Evolutionary conservation across 2,329 filamentous ascomycete genomes (phyloP), one percentile per base, ranked within the genome.

Genomic region (Stagonosporopsis rhizophila): DNA sequence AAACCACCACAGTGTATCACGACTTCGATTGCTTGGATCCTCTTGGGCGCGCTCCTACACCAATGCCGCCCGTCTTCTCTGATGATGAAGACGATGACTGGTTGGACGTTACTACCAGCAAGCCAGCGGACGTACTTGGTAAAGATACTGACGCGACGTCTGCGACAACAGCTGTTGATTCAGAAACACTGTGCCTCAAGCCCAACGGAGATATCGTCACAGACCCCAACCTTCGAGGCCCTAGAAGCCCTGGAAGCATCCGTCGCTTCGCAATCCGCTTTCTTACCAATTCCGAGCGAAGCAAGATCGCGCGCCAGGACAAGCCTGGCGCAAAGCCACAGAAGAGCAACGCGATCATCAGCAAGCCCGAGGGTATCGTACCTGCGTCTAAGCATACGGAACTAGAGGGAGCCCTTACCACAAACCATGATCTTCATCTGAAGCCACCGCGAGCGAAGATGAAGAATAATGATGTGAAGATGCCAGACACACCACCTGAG

Each of bases 1-100:
- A 44, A 3, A 28, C 22, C 2, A 14, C 15, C 15, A 2, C 54
- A 65, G 62, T 59, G 6, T 65, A 62, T 52, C 59, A 44, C 19
- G 28, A 50, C 2, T 69, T 63, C 11, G 62, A 69, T 32, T 68
- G 61, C 52, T 52, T 50, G 14, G 56, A 67, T 28, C 56, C 59
- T n/a, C 49, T 9, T 3, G 60, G 61, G 11, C 60, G 53, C 20
- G 60, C 65, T 44, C 66, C 66, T 11, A 68, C 66, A 9, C 65
- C 66, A 2, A 38, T 68, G 3, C 66, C 65, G 27, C 62, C 65
- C 5, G 50, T 62, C 44, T 45, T 46, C 34, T 22, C 46, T 11
- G 45, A 51, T 15, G 64, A 64, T 7, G 34, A 56, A 4, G 52
- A 42, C 2, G 25, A 51, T 3, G 51, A 23, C 9, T 19, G 17